Conservation (phyloP, 768 basidiomycete species). For the Hemileccinum rubropunctum region DNA sequence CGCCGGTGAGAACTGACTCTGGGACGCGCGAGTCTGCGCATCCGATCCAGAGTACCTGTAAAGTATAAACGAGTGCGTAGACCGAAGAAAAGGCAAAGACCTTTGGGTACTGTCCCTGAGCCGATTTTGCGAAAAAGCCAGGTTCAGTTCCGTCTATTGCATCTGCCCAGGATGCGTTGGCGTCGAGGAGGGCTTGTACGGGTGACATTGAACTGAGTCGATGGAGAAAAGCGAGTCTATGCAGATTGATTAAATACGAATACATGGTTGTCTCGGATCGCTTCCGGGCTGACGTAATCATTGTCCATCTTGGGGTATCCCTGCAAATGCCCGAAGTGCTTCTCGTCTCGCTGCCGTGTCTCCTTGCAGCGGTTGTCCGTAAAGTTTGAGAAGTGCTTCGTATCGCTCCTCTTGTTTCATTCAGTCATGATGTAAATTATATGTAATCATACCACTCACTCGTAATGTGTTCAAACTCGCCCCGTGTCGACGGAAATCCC, state of each 20-base stretch:
- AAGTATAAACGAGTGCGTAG: no score
- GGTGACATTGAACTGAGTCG: not conserved
- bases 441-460: constrained; percentile 24
- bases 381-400: constrained; percentile 35
- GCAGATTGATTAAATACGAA: no score
- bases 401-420: constrained; percentile 38
- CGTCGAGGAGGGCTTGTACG: constrained; percentile 33
- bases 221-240: no score
- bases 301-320: constrained; percentile 30
- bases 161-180: constrained; percentile 70
- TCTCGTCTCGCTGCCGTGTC: constrained; percentile 41
- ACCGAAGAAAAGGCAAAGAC: constrained; percentile 26
- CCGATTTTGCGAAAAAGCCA: constrained; percentile 57
- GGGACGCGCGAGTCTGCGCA: constrained; percentile 89
- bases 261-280: no score
- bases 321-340: constrained; percentile 35
- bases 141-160: constrained; percentile 55
- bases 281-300: not conserved
- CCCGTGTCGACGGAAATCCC: constrained; percentile 38
- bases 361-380: constrained; percentile 34
- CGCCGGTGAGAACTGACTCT: constrained; percentile 69
- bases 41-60: constrained; percentile 75
- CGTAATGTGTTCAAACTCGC: constrained; percentile 46
- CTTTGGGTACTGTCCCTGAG: constrained; percentile 68
- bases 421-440: no score